These are phyloP conservation scores for Triticum timopheevii DNA, from an alignment of 176 grass and related monocot species.

Conservation along the genomic window DNA sequence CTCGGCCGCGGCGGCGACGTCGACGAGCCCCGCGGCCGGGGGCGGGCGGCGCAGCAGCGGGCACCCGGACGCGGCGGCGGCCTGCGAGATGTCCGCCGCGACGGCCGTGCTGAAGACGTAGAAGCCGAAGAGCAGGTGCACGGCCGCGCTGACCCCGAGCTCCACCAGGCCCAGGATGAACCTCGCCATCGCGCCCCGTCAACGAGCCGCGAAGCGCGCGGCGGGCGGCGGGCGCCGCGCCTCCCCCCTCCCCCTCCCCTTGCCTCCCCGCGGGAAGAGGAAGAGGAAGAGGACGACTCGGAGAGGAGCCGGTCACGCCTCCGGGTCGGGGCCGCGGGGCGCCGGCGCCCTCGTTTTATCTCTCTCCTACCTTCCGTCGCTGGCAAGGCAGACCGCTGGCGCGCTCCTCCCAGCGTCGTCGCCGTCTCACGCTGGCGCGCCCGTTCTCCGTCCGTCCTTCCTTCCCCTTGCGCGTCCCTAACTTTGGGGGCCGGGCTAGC, in stretches of 20 bases:
- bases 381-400: background rate
- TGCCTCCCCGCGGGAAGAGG: conserved; percentile 2
- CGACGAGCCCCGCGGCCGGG: conserved; percentile 32
- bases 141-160: conserved; percentile 71
- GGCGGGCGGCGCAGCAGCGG: conserved; percentile 42
- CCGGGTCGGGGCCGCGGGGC: background rate
- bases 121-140: conserved; percentile 84
- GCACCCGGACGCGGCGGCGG: conserved; percentile 40
- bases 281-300: conserved; percentile 21
- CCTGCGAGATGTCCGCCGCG: conserved; percentile 86
- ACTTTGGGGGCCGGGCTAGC: background rate
- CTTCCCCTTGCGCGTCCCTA: background rate
- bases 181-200: conserved; percentile 48
- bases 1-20: conserved; percentile 38
- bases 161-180: conserved; percentile 71
- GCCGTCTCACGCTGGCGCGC: background rate
- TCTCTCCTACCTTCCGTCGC: background rate
- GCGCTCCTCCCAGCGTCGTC: background rate
- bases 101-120: conserved; percentile 95
- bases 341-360: background rate
- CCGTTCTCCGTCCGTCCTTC: background rate
- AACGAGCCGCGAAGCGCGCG: background rate
- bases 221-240: too few species aligned
- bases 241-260: background rate
- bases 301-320: background rate